Conservation (phyloP, 2,329 filamentous ascomycete species). For the Whalleya microplaca region DNA sequence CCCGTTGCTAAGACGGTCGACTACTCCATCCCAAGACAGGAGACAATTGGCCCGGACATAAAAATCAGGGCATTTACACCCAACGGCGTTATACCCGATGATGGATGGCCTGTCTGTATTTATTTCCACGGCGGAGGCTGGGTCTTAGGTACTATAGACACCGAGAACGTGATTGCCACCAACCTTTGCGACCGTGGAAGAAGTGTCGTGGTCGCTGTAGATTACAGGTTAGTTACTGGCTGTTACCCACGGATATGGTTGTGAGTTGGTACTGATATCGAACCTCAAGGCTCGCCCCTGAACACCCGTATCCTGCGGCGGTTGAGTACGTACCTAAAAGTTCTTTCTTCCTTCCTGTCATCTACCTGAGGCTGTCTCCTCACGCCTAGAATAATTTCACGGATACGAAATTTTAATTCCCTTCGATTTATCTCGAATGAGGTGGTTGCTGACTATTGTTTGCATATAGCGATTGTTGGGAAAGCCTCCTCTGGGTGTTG, state of each 20-base stretch:
- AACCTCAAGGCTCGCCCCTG: constrained; percentile 54
- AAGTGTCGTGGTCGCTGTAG: constrained; percentile 58
- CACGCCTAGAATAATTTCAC: too few relatives aligned
- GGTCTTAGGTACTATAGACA: constrained; percentile 61
- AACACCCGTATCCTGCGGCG: constrained; percentile 59
- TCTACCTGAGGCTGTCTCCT: too few relatives aligned
- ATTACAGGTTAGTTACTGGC: constrained; percentile 50
- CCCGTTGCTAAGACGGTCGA: constrained; percentile 52
- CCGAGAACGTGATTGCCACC: constrained; percentile 60
- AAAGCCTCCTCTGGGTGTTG: constrained; percentile 53
- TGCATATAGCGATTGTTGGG: constrained; percentile 51
- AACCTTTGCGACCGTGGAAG: constrained; percentile 54
- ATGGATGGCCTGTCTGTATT: constrained; percentile 59
- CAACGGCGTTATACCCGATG: constrained; percentile 42
- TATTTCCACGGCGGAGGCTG: constrained; percentile 64
- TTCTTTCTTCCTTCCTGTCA: too few relatives aligned
- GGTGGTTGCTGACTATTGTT: too few relatives aligned
- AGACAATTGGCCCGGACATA: constrained; percentile 53
- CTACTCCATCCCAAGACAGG: constrained; percentile 45
- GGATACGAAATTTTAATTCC: too few relatives aligned
- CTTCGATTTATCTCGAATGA: too few relatives aligned
- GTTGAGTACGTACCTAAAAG: constrained; percentile 47
- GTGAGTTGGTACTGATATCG: neutral
- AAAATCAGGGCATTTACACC: constrained; percentile 56
- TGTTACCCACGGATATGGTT: too few relatives aligned